Percentiles rank a stretch among this genome's conserved stretches.
Evolutionary conservation across 1,284 basidiomycete genomes (phyloP).

Genomic region (Kalmanozyma brasiliensis): DNA sequence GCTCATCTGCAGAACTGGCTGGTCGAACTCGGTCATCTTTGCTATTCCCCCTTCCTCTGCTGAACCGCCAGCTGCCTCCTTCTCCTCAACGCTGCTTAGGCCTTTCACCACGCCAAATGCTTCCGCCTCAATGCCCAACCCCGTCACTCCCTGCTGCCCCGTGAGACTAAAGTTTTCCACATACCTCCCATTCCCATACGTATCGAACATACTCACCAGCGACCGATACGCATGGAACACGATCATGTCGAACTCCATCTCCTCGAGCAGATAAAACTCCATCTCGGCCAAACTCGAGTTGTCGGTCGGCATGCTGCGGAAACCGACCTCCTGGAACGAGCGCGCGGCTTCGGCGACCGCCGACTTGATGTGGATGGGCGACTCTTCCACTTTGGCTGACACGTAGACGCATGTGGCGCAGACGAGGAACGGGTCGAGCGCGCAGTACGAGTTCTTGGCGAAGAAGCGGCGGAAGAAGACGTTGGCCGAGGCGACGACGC

Average conservation of each 20-base stretch:
- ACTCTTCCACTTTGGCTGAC: constrained; percentile 95
- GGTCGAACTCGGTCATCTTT: constrained; percentile 70
- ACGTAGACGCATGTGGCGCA: constrained; percentile 93
- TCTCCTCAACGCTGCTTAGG: constrained; percentile 5
- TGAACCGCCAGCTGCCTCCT: neutral
- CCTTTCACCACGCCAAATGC: constrained; percentile 23
- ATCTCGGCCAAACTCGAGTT: constrained; percentile 89
- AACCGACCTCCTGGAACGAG: constrained; percentile 48
- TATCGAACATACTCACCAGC: constrained; percentile 79
- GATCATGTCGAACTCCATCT: constrained; percentile 92
- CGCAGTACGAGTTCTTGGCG: constrained; percentile 75
- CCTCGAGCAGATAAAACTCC: constrained; percentile 97
- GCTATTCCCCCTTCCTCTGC: neutral
- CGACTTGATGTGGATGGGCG: constrained; percentile 91
- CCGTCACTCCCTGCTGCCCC: neutral
- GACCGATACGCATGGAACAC: constrained; percentile 95
- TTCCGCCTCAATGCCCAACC: constrained; percentile 13
- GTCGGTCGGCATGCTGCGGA: constrained; percentile 77
- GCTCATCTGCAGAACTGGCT: constrained; percentile 70
- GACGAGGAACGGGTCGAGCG: constrained; percentile 92
- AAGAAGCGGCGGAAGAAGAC: constrained; percentile 96
- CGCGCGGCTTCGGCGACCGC: constrained; percentile 83
- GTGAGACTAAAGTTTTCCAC: too few species aligned
- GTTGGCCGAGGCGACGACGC: constrained; percentile 89
- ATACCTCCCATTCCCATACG: constrained; percentile 7